A percentile compares a stretch with the other conserved stretches of the same genome.
These are phyloP conservation scores for Aspergillus bombycis DNA, from an alignment of 2,329 filamentous ascomycete genomes.

Conservation along the genomic window DNA sequence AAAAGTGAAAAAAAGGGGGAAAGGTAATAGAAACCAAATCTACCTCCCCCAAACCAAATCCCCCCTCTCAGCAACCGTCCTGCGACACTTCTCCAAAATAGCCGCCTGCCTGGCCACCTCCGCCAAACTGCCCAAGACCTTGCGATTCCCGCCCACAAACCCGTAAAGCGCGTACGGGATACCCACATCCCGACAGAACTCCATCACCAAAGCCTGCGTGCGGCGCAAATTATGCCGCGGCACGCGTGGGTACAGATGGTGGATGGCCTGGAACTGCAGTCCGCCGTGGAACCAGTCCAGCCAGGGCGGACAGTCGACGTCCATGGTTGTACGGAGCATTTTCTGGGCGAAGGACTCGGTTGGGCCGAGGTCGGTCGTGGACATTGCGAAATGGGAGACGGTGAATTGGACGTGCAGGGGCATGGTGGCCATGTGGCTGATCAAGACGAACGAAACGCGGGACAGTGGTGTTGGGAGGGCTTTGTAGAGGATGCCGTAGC, in stretches of 20 bases:
- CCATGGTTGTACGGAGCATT: constrained; percentile 90
- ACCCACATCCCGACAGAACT: constrained; percentile 77
- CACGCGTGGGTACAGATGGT: constrained; percentile 79
- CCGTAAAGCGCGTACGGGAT: constrained; percentile 84
- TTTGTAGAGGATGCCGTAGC: constrained; percentile 73
- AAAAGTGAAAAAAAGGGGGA: neutral
- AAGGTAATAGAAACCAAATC: too few species aligned
- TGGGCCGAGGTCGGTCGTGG: constrained; percentile 78
- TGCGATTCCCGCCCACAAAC: constrained; percentile 76
- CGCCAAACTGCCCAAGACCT: constrained; percentile 72
- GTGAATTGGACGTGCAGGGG: constrained; percentile 87
- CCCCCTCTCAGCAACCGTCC: constrained; percentile 28
- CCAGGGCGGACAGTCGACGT: constrained; percentile 83
- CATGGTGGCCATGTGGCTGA: constrained; percentile 78
- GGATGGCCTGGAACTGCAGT: constrained; percentile 83
- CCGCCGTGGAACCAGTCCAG: constrained; percentile 86
- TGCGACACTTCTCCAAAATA: constrained; percentile 72
- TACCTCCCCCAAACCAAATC: too few species aligned
- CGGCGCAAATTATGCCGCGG: constrained; percentile 78
- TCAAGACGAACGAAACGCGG: constrained; percentile 72
- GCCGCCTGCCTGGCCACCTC: constrained; percentile 76
- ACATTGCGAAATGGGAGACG: constrained; percentile 91
- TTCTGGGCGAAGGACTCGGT: constrained; percentile 83
- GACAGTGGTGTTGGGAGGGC: constrained; percentile 66
- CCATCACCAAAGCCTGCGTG: constrained; percentile 72